These are phyloP conservation scores for Talaromyces albobiverticillius DNA, from an alignment of 2,329 filamentous ascomycete species.

Conservation along the genomic window DNA sequence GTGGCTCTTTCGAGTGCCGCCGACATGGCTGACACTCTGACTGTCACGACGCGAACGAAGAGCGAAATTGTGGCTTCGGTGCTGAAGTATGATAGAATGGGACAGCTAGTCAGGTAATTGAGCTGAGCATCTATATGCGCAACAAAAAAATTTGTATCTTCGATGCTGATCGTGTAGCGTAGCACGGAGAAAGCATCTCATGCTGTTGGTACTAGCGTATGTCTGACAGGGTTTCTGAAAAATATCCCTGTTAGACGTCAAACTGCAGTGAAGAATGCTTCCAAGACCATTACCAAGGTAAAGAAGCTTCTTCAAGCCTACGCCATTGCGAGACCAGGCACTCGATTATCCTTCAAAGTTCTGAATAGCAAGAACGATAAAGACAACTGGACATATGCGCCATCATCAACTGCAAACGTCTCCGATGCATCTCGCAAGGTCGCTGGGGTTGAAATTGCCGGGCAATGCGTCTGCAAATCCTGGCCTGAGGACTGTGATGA, in stretches of 20 bases:
- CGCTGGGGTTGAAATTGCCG: conserved; percentile 52
- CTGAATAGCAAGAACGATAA: conserved; percentile 61
- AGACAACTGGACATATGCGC: conserved; percentile 60
- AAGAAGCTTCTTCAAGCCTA: conserved; percentile 57
- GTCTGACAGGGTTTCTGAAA: conserved; percentile 56
- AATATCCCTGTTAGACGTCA: conserved; percentile 60
- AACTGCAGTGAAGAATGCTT: conserved; percentile 49
- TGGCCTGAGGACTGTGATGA: conserved; percentile 24
- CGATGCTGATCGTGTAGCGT: conserved; percentile 19
- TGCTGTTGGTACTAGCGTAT: conserved; percentile 60
- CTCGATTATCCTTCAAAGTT: conserved; percentile 55
- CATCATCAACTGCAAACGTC: conserved; percentile 46
- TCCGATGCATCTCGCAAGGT: conserved; percentile 57
- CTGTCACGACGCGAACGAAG: conserved; percentile 56
- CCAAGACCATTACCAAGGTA: conserved; percentile 51
- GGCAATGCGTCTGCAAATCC: conserved; percentile 44
- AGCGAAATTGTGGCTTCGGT: conserved; percentile 54
- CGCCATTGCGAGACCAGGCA: conserved; percentile 55
- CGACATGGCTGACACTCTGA: conserved; percentile 54
- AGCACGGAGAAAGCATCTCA: conserved; percentile 47
- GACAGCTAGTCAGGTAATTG: conserved; percentile 45
- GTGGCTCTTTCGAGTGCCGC: conserved; percentile 62
- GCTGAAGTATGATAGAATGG: conserved; percentile 51
- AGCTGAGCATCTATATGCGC: not conserved
- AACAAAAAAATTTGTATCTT: not conserved